These are phyloP conservation scores for Phyllosticta citriasiana DNA, from an alignment of 2,329 filamentous ascomycete species.

Conservation along the genomic window DNA sequence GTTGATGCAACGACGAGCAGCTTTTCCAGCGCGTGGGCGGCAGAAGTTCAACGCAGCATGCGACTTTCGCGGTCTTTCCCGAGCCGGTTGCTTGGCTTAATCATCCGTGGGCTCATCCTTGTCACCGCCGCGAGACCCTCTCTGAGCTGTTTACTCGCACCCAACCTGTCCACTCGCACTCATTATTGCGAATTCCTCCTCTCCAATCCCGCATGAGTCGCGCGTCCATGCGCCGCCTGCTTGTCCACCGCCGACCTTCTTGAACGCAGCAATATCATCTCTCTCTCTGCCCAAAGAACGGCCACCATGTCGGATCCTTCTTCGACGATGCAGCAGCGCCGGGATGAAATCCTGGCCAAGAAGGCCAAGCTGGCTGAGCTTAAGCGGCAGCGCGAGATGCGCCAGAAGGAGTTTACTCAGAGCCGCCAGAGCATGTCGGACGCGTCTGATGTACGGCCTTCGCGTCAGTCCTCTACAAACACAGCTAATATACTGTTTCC, in stretches of 20 bases:
- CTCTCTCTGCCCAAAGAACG: not conserved
- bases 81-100: conserved; percentile 9
- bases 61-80: not conserved
- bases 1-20: not conserved
- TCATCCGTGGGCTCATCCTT: conserved; percentile 4
- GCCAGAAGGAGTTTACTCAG: conserved; percentile 63
- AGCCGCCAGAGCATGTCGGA: conserved; percentile 56
- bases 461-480: conserved; percentile 6
- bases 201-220: not conserved
- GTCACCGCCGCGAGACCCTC: not conserved
- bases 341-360: conserved; percentile 94
- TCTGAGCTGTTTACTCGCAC: not conserved
- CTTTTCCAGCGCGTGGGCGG: conserved; percentile 2
- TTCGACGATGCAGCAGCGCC: conserved; percentile 62
- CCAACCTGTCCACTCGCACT: not conserved
- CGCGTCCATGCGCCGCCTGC: not conserved
- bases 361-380: conserved; percentile 94
- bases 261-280: not conserved
- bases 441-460: conserved; percentile 55
- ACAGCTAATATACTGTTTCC: conserved; percentile 17
- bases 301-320: conserved; percentile 9
- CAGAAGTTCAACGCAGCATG: not conserved
- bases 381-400: conserved; percentile 79
- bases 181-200: not conserved
- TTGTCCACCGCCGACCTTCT: not conserved